Percentiles rank a stretch among this genome's conserved stretches.
Conservation (phyloP, 2,329 filamentous ascomycete genomes). For the Apiospora pterosperma region DNA sequence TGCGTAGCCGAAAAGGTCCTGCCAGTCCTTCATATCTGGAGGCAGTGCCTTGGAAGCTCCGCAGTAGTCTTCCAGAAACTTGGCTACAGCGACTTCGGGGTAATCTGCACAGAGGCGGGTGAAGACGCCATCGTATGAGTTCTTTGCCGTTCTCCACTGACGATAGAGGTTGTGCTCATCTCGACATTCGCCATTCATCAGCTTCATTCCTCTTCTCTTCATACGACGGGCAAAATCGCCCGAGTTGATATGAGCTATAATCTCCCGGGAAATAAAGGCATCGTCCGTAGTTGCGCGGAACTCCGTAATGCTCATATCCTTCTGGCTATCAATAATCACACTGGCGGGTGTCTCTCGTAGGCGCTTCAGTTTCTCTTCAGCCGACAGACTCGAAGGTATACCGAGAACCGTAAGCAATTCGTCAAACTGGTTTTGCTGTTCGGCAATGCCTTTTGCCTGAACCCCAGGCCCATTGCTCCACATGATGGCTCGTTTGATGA, state of each 20-base stretch:
- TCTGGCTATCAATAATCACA: constrained; percentile 7
- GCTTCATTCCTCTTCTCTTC: constrained; percentile 10
- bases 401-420: constrained; percentile 9
- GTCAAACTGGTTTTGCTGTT: constrained; percentile 14
- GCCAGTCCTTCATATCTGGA: constrained; percentile 6
- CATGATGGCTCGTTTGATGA: constrained; percentile 51
- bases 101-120: constrained; percentile 10
- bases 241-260: constrained; percentile 7
- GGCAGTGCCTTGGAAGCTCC: neutral
- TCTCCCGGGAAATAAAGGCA: constrained; percentile 4
- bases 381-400: constrained; percentile 1
- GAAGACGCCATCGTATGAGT: constrained; percentile 8
- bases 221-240: constrained; percentile 10
- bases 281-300: constrained; percentile 10
- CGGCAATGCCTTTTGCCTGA: constrained; percentile 11
- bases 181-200: constrained; percentile 12
- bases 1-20: constrained; percentile 9
- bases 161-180: constrained; percentile 11
- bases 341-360: constrained; percentile 1
- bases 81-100: neutral
- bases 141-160: constrained; percentile 6
- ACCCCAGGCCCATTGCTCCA: constrained; percentile 13
- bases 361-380: neutral
- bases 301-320: constrained; percentile 9
- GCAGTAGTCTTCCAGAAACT: constrained; percentile 5